phyloP scores from a whole-genome alignment of 148 eudicot species.

The Vaccinium vitisidaea region DNA sequence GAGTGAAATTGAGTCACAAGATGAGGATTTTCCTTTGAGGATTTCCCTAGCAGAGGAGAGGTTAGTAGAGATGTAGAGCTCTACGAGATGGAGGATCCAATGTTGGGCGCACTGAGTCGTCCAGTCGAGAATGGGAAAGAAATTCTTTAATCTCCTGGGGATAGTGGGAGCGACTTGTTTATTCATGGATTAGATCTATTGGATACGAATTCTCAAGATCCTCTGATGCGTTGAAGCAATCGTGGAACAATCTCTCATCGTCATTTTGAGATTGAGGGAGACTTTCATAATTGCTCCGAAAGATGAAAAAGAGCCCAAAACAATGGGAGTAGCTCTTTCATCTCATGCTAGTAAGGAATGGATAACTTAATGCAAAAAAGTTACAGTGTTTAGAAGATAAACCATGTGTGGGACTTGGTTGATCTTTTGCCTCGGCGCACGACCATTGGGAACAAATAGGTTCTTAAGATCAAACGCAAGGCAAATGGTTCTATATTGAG shows the following conservation, averaged over 20 bases:
- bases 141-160: too few relatives aligned
- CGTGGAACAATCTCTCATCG: background rate
- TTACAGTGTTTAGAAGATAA: too few relatives aligned
- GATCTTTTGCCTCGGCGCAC: too few relatives aligned
- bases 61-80: background rate
- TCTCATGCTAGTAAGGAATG: background rate
- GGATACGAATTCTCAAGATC: background rate
- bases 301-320: too few relatives aligned
- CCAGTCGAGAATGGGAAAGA: too few relatives aligned
- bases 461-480: background rate
- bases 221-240: background rate
- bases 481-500: background rate
- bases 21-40: background rate
- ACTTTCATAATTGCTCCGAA: too few relatives aligned
- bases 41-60: background rate
- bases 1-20: background rate
- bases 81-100: constrained; percentile 7
- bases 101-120: too few relatives aligned
- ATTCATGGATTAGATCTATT: background rate
- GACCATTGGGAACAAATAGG: background rate
- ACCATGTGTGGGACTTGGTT: too few relatives aligned
- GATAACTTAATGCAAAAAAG: background rate
- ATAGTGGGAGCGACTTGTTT: too few relatives aligned
- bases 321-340: background rate
- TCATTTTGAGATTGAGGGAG: too few relatives aligned